phyloP scores from a whole-genome alignment of 2,329 filamentous ascomycete genomes.

The Fusarium miscanthi region DNA sequence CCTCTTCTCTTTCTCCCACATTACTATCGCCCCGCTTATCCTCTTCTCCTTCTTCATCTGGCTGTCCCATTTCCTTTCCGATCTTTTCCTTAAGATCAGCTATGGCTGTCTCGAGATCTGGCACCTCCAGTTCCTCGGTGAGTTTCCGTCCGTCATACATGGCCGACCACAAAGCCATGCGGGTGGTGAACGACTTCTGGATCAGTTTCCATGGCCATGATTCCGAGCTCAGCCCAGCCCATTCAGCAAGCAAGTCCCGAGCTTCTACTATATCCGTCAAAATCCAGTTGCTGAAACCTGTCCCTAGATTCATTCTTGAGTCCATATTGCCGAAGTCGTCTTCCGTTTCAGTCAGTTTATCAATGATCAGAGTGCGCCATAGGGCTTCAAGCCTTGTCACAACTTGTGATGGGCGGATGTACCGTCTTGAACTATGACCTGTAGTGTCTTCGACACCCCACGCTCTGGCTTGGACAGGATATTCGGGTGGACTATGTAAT shows the following conservation, averaged over 20 bases:
- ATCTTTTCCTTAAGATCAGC: neutral
- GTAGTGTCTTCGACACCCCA: neutral
- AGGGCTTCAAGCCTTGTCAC: neutral
- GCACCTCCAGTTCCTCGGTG: neutral
- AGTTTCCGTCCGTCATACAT: neutral
- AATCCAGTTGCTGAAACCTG: neutral
- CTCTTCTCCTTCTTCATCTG: neutral
- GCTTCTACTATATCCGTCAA: neutral
- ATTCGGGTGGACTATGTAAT: neutral
- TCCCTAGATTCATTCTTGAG: neutral
- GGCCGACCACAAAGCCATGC: neutral
- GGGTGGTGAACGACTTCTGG: neutral
- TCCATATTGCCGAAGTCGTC: neutral
- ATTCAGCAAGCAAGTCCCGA: neutral
- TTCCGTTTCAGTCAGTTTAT: neutral
- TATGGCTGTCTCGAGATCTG: neutral
- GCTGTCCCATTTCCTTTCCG: neutral
- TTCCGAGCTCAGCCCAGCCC: neutral
- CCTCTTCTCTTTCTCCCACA: neutral
- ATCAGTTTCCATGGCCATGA: neutral
- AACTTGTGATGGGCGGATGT: neutral
- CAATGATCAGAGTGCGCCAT: neutral
- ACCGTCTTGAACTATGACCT: neutral
- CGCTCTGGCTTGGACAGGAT: neutral
- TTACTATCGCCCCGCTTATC: neutral